phyloP scores from a whole-genome alignment of 2,329 filamentous ascomycete genomes.

The Arthroderma sp. region DNA sequence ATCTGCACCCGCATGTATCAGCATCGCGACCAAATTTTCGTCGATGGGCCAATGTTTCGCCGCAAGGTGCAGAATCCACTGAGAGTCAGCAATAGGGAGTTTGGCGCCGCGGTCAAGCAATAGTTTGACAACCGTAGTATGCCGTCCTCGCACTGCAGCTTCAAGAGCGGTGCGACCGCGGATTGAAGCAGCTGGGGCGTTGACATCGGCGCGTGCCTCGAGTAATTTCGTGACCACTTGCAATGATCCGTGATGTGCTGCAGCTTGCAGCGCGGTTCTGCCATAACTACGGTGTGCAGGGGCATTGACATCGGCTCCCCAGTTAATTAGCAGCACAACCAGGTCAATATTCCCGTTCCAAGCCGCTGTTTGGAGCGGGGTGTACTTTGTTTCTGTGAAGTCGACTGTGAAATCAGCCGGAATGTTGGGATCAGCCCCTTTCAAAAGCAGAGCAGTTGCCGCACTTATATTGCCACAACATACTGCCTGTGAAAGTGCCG shows the following conservation, averaged over 20 bases:
- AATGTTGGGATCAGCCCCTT: constrained; percentile 1
- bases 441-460: constrained; percentile 1
- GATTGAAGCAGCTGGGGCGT: not conserved
- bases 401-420: not conserved
- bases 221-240: not conserved
- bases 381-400: not conserved
- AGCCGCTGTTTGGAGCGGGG: constrained; percentile 10
- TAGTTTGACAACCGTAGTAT: constrained; percentile 5
- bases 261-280: constrained; percentile 21
- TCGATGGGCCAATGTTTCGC: not conserved
- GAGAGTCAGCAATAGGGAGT: not conserved
- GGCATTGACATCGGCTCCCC: constrained; percentile 9
- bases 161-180: constrained; percentile 5
- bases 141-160: constrained; percentile 2
- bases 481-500: constrained; percentile 1
- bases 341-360: constrained; percentile 5
- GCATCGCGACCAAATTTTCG: constrained; percentile 5
- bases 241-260: constrained; percentile 14
- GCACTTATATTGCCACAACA: not conserved
- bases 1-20: constrained; percentile 8
- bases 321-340: constrained; percentile 9
- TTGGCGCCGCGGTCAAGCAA: constrained; percentile 6
- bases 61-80: constrained; percentile 4
- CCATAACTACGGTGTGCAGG: constrained; percentile 10
- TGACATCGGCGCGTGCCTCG: not conserved